Base-by-base conservation (phyloP, 371 early-diverging fungal genomes). In the Mortierella sp. region DNA sequence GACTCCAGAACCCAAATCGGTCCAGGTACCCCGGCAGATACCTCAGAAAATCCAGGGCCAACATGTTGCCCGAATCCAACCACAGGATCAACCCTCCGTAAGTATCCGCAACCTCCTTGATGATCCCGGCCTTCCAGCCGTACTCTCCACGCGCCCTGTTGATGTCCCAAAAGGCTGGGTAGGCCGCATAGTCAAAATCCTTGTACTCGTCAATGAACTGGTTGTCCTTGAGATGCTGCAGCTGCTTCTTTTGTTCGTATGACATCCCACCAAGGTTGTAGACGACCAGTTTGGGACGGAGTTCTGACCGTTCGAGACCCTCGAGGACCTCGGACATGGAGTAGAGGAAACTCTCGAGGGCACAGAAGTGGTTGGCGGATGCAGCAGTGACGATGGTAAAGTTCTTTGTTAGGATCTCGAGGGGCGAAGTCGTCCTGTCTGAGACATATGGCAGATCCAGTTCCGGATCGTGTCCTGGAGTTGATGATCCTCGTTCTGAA, bases 41-140 rank as follows among this genome's bases (percentile, higher is more conserved):
- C 0, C 79, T 70, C 63, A 92, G 80, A 51, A 93, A 93, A 27
- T 92, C 91, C n/a, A 88, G 71, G 12, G 92, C 90, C 63, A 91
- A 83, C 83, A 88, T 79, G 73, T 92, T 92, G 44, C 94, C 94
- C 1, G 93, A 91, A 83, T 94, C 94, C 29, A 93, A 74, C 94
- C 94, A 94, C 1, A 93, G 83, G 4, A 93, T 58, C 4, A 89
- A 71, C 1, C 93, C 93, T 16, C 89, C 90, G 74, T 90, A 90
- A 58, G 87, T 79, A 10, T 89, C 76, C 0, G 91, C 86, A 4
- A 92, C 91, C 79, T 94, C 93, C 46, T 90, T 83, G 46, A 94
- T 87, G 55, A 93, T 92, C 12, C 94, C 94, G 2, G 92, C 90
- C 75, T 94, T 94, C 94, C 94, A 94, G 11, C 89, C 94, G 58